Evolutionary conservation across 306 rosid genomes (phyloP).

Genomic region (Parietaria judaica): DNA sequence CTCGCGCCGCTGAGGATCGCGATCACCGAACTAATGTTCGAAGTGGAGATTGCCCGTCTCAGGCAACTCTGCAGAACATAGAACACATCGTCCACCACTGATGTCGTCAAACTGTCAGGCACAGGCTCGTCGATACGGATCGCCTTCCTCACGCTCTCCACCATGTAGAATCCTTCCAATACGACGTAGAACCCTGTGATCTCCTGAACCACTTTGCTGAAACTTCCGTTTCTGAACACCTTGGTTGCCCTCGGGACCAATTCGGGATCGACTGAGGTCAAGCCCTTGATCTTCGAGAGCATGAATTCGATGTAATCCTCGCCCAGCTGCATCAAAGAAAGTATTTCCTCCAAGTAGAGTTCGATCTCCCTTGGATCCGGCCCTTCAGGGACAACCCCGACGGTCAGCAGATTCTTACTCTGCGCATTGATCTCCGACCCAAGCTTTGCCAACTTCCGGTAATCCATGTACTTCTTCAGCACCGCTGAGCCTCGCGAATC

Average conservation of each 20-base stretch:
- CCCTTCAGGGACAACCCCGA: constrained; percentile 67
- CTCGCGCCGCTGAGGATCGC: constrained; percentile 85
- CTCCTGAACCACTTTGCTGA: constrained; percentile 81
- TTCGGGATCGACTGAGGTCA: constrained; percentile 77
- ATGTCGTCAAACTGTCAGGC: constrained; percentile 83
- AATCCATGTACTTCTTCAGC: constrained; percentile 91
- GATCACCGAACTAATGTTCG: constrained; percentile 80
- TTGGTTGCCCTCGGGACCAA: constrained; percentile 82
- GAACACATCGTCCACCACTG: constrained; percentile 96
- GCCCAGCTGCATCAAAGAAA: constrained; percentile 78
- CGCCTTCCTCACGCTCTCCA: constrained; percentile 93
- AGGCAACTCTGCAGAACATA: constrained; percentile 90
- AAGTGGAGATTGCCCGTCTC: constrained; percentile 76
- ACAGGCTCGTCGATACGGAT: constrained; percentile 76
- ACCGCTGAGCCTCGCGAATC: constrained; percentile 72
- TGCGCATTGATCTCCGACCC: constrained; percentile 78
- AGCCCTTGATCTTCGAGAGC: constrained; percentile 73
- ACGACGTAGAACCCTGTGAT: constrained; percentile 82
- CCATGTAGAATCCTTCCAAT: constrained; percentile 94
- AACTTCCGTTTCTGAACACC: constrained; percentile 78
- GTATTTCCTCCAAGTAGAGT: constrained; percentile 74
- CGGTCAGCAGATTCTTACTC: constrained; percentile 63
- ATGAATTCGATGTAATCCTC: constrained; percentile 87
- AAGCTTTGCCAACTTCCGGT: constrained; percentile 60
- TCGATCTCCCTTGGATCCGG: constrained; percentile 88